Percentiles rank a stretch among this genome's conserved stretches.
Conservation (phyloP, 768 basidiomycete genomes). For the Cystobasidiopsis lactophilus region DNA sequence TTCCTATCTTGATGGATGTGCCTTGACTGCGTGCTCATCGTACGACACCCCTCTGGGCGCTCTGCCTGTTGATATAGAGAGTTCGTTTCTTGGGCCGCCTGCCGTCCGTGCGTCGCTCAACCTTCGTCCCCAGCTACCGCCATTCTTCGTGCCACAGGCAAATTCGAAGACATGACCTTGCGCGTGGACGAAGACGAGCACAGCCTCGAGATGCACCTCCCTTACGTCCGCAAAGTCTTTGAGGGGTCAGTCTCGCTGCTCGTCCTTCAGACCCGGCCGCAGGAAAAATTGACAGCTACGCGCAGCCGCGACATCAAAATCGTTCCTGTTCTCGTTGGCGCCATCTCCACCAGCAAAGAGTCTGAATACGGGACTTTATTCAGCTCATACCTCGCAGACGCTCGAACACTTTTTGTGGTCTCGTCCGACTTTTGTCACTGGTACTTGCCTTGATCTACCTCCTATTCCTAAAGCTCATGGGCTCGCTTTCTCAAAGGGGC, state of each 20-base stretch:
- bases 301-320: conserved; percentile 42
- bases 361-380: conserved; percentile 43
- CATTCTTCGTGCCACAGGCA: conserved; percentile 40
- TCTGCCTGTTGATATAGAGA: conserved; percentile 51
- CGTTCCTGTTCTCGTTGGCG: conserved; percentile 77
- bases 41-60: conserved; percentile 74
- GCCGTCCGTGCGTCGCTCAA: neutral
- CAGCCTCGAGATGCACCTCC: conserved; percentile 42
- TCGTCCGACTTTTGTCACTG: conserved; percentile 98
- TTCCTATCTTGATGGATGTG: conserved; percentile 64
- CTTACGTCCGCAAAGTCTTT: conserved; percentile 60
- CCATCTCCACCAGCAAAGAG: conserved; percentile 41
- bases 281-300: neutral
- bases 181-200: conserved; percentile 78
- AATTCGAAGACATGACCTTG: conserved; percentile 46
- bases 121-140: conserved; percentile 34
- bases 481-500: conserved; percentile 36
- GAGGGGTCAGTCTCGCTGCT: conserved; percentile 35
- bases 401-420: conserved; percentile 66
- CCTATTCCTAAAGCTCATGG: neutral
- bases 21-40: conserved; percentile 48
- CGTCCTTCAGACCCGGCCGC: too few species aligned
- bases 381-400: conserved; percentile 53
- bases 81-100: conserved; percentile 31
- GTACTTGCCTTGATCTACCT: conserved; percentile 36